phyloP scores from a whole-genome alignment of 192 early-diverging fungal genomes.

The Martensiomyces pterosporus region DNA sequence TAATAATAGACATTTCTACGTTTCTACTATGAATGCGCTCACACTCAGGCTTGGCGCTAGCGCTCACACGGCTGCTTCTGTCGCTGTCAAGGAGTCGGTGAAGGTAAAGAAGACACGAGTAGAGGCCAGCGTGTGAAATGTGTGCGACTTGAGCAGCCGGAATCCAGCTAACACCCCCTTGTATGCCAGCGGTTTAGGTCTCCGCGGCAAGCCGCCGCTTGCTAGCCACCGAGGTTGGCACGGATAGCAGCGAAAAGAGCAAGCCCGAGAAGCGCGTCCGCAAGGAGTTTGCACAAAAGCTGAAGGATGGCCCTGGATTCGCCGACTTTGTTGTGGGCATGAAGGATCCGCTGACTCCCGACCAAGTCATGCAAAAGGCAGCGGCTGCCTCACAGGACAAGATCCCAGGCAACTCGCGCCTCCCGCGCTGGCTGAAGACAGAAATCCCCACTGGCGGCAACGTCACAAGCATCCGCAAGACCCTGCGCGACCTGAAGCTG shows the following conservation, averaged over 20 bases:
- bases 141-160: too few relatives aligned
- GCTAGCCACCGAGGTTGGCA: conserved; percentile 30
- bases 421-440: conserved; percentile 95
- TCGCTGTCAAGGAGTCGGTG: too few relatives aligned
- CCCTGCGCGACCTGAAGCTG: conserved; percentile 89
- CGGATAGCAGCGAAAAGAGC: background rate
- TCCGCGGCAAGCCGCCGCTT: conserved; percentile 5
- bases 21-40: too few relatives aligned
- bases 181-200: too few relatives aligned
- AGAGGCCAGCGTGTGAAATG: too few relatives aligned
- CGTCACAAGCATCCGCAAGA: conserved; percentile 80
- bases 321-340: conserved; percentile 48
- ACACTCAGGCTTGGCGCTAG: too few relatives aligned
- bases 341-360: conserved; percentile 23
- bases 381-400: background rate
- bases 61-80: too few relatives aligned
- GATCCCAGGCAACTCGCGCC: conserved; percentile 28
- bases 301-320: conserved; percentile 51
- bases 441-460: conserved; percentile 79
- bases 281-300: conserved; percentile 43
- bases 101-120: too few relatives aligned
- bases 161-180: too few relatives aligned
- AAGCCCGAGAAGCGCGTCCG: conserved; percentile 24
- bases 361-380: conserved; percentile 29
- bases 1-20: too few relatives aligned